Percentiles rank a stretch among this genome's conserved stretches.
phyloP scores from a whole-genome alignment of 805 yeast genomes.

The Suhomyces pyralidae region DNA sequence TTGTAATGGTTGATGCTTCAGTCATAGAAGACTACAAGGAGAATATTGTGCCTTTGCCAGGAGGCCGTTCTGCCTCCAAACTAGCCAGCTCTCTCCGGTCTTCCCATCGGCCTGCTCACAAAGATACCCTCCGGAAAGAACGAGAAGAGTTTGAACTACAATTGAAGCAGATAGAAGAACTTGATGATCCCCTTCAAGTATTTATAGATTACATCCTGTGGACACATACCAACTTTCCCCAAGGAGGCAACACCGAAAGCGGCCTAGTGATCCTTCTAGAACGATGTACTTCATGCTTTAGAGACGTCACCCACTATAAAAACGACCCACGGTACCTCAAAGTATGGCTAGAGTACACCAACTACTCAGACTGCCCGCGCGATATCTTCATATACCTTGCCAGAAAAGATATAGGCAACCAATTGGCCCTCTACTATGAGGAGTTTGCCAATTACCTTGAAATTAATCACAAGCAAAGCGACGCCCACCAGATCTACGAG shows the following conservation, averaged over 20 bases:
- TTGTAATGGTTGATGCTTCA: background rate
- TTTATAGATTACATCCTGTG: conserved; percentile 75
- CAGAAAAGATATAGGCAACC: conserved; percentile 65
- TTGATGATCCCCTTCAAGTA: conserved; percentile 81
- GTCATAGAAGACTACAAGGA: conserved; percentile 58
- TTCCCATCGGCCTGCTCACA: conserved; percentile 19
- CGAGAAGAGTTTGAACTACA: conserved; percentile 48
- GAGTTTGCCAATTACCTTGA: conserved; percentile 69
- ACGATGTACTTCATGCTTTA: conserved; percentile 65
- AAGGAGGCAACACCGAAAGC: conserved; percentile 58
- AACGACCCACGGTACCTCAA: conserved; percentile 79
- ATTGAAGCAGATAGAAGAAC: conserved; percentile 51
- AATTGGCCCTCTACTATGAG: conserved; percentile 71
- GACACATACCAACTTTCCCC: conserved; percentile 61
- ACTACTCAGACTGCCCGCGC: conserved; percentile 63
- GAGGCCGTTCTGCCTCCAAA: conserved; percentile 66
- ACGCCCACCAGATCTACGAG: conserved; percentile 59
- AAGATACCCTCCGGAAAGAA: conserved; percentile 29
- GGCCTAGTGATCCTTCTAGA: conserved; percentile 67
- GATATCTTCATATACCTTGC: conserved; percentile 71
- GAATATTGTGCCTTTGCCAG: conserved; percentile 62
- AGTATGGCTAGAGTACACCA: conserved; percentile 79
- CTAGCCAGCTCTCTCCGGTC: conserved; percentile 44
- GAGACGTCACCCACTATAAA: conserved; percentile 63
- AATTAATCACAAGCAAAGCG: conserved; percentile 39